Base-by-base conservation (phyloP, 805 yeast species). In the Saccharomyces jurei region DNA sequence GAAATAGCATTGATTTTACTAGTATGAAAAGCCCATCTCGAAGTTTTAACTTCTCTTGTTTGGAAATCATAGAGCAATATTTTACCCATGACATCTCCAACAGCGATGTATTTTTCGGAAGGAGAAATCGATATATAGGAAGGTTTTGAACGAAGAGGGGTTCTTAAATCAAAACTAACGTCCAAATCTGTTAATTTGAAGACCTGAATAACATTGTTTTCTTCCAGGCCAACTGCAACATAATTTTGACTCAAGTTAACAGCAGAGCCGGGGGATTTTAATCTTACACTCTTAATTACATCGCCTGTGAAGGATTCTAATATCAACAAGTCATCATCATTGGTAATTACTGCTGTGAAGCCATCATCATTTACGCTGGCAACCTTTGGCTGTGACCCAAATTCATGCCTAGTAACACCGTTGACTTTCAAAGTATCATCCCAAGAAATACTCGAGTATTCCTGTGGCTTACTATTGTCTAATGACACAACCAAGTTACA, bases 1-100 rank as follows among this genome's bases (percentile, higher is more conserved):
- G 82, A 70, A 50, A 94, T 87, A 30, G 84, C 79, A 55, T 81
- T 82, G 58, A 94, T 86, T 53, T 80, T 83, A 54, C 96, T 85
- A 1, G 91, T 87, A 68, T 94, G 97, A 82, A 89, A 92, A 0
- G 96, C 85, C 99, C 99, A 94, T 67, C 97, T 81, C 0, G 95
- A 82, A 2, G 98, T 89, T 41, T 83, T 78, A 6, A 88, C 72
- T 2, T 78, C 60, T 51, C 74, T 79, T 44, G 82, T 83, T 2
- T 67, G 68, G 6, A 82, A 67, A 58, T 81, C 77, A 70, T 81
- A 89, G 41, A 91, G 75, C n/a, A 84, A 71, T 59, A 90, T 89
- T 69, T 92, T 94, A 32, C 99, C 99, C 52, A 86, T 76, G 4
- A 77, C 77, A 63, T 91, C 97, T 52, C 97, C 97, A 27, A 86